Evolutionary conservation across 2,329 filamentous ascomycete genomes (phyloP), one percentile per base, ranked within the genome.

Genomic region (Talaromyces sp.): DNA sequence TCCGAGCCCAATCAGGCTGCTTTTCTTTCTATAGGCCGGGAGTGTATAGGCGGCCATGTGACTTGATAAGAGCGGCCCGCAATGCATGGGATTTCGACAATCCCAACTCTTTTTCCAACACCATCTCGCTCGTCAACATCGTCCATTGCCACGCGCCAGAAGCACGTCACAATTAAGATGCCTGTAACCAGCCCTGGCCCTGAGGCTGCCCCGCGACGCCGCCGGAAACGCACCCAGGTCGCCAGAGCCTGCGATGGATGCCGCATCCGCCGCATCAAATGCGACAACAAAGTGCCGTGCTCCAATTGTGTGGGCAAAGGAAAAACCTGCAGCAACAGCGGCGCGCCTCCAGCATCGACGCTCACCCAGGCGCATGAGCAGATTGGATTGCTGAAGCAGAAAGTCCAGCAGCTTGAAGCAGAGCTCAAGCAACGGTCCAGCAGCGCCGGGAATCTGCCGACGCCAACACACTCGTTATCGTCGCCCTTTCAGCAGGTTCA

Each of bases 201-300:
- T 17, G 15, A 39, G 36, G 36, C 36, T 39, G 36, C 36, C 1
- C 36, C 36, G 36, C 36, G 36, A 17, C 36, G 36, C 36, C 36
- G 36, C 17, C 57, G n/a, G 36, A 62, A 59, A 33, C 56, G 60
- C 57, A 47, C 19, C 10, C 60, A 62, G 28, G 60, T 62, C 8
- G 60, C 60, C 17, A 49, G 60, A 44, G 60, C 60, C 9, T 62
- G 60, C 30, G 60, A 62, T 62, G 44, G 39, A 54, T 62, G 60
- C 22, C 60, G 60, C 30, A 47, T 51, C 8, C 57, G 33, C 25
- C 60, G 60, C n/a, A 59, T 54, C 13, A 62, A 62, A 52, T 62
- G 60, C n/a, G 60, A 62, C 11, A 44, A 56, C 28, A 62, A 39
- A 25, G 28, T 55, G 27, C 60, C 60, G 28, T 62, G 60, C 30